Evolutionary conservation across 1,284 basidiomycete genomes (phyloP).

Genomic region (Trichosporon coremiiforme): DNA sequence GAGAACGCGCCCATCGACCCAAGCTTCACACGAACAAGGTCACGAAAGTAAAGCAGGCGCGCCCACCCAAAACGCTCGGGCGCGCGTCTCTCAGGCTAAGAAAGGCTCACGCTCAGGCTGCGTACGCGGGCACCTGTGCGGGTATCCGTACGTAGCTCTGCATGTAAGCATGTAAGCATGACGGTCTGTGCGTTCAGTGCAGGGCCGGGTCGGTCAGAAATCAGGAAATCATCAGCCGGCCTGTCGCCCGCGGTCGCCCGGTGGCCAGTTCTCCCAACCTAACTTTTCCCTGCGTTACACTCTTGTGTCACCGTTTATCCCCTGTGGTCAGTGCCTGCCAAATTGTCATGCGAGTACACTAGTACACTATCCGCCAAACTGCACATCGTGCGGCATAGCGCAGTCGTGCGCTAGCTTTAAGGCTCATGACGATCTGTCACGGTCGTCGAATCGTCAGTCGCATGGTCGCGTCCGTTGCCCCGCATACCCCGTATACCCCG

Average conservation of each 20-base stretch:
- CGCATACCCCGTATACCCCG: too few species aligned
- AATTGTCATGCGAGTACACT: slow-evolving; percentile 14
- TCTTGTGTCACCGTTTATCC: not conserved
- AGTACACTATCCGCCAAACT: not conserved
- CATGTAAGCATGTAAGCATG: too few species aligned
- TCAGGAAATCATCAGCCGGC: not conserved
- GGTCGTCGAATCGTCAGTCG: not conserved
- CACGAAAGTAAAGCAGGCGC: slow-evolving; percentile 13
- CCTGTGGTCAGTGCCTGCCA: slow-evolving; percentile 7
- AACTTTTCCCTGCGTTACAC: slow-evolving; percentile 9
- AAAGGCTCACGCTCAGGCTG: not conserved
- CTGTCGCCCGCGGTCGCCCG: not conserved
- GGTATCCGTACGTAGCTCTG: too few species aligned
- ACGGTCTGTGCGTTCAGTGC: slow-evolving; percentile 4
- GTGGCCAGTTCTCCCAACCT: not conserved
- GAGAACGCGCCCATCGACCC: not conserved
- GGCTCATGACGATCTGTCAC: not conserved
- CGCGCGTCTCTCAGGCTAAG: too few species aligned
- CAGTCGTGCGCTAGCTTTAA: not conserved
- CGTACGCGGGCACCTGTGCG: not conserved
- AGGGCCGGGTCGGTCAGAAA: not conserved
- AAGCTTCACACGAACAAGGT: not conserved
- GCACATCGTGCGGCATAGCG: not conserved
- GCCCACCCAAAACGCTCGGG: too few species aligned
- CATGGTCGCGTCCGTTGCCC: not conserved